Conservation (phyloP, 202 grass and related monocot genomes). For the Digitaria exilis region DNA sequence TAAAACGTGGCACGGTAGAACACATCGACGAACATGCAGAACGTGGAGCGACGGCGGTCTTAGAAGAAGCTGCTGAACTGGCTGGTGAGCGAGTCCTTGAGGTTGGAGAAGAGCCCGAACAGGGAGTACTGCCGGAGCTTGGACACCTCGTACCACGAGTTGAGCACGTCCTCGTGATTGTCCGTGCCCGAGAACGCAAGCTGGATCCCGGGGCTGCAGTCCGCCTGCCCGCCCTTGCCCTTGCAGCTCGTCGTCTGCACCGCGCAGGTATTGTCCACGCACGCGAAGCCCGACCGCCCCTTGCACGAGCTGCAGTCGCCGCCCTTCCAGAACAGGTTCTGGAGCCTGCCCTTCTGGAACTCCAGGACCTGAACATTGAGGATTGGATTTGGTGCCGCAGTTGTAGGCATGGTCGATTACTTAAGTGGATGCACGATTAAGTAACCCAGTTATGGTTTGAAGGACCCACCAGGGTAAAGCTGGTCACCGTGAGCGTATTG, state of each 20-base stretch:
- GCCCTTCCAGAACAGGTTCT: conserved; percentile 85
- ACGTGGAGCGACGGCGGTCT: no score
- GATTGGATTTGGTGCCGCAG: not conserved
- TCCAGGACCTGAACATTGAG: conserved; percentile 61
- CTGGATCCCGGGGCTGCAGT: conserved; percentile 83
- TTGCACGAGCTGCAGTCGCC: conserved; percentile 57
- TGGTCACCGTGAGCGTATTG: conserved; percentile 56
- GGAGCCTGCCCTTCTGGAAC: conserved; percentile 84
- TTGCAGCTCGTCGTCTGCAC: conserved; percentile 57
- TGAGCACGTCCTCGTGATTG: conserved; percentile 78
- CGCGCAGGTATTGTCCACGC: conserved; percentile 65
- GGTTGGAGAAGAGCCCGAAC: conserved; percentile 67
- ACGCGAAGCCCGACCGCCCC: conserved; percentile 38
- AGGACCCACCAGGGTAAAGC: conserved; percentile 79
- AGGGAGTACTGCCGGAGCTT: conserved; percentile 92
- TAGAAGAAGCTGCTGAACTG: conserved; percentile 65
- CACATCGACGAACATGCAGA: not conserved
- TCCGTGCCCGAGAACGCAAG: conserved; percentile 91
- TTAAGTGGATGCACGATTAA: not conserved
- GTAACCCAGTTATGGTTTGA: not conserved
- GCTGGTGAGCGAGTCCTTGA: conserved; percentile 70
- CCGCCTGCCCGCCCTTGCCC: conserved; percentile 54
- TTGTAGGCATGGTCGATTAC: not conserved
- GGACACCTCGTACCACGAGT: conserved; percentile 96
- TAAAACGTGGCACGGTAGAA: not conserved